phyloP scores from a whole-genome alignment of 208 protist species.

The Tritrichomonas musculus region DNA sequence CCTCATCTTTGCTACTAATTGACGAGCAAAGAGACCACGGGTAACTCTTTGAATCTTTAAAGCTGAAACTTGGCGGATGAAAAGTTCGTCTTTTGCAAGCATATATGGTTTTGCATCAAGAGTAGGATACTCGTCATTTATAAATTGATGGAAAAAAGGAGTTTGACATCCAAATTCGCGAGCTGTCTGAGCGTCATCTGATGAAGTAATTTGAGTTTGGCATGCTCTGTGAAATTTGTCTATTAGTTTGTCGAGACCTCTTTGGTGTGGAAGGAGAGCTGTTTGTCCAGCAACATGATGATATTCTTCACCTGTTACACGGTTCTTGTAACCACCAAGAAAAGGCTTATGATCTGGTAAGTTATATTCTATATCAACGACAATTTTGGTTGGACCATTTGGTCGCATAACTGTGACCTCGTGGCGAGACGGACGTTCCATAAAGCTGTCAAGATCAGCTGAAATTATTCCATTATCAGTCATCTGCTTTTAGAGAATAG shows the following conservation, averaged over 20 bases:
- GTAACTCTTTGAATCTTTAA: slow-evolving; percentile 37
- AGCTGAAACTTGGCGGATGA: not conserved
- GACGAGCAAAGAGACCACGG: slow-evolving; percentile 74
- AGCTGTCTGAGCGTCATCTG: not conserved
- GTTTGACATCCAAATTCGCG: slow-evolving; percentile 13
- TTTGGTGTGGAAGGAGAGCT: slow-evolving; percentile 24
- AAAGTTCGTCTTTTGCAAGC: not conserved
- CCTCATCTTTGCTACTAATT: slow-evolving; percentile 3
- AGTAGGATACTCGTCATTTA: not conserved
- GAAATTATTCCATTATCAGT: no score
- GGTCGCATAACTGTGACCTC: not conserved
- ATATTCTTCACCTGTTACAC: slow-evolving; percentile 60
- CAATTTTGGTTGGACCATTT: not conserved
- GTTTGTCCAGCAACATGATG: slow-evolving; percentile 79
- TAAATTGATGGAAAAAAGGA: slow-evolving; percentile 5
- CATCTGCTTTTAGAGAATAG: no score
- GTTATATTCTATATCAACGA: slow-evolving; percentile 35
- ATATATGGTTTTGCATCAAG: not conserved
- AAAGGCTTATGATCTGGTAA: slow-evolving; percentile 61
- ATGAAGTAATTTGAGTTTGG: not conserved
- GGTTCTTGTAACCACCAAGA: slow-evolving; percentile 74
- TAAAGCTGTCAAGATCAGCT: not conserved
- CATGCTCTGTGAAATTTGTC: not conserved
- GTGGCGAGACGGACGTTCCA: not conserved
- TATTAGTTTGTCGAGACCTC: not conserved